These are phyloP conservation scores for Pulveroboletus sp. DNA, from an alignment of 768 basidiomycete species.

Conservation along the genomic window DNA sequence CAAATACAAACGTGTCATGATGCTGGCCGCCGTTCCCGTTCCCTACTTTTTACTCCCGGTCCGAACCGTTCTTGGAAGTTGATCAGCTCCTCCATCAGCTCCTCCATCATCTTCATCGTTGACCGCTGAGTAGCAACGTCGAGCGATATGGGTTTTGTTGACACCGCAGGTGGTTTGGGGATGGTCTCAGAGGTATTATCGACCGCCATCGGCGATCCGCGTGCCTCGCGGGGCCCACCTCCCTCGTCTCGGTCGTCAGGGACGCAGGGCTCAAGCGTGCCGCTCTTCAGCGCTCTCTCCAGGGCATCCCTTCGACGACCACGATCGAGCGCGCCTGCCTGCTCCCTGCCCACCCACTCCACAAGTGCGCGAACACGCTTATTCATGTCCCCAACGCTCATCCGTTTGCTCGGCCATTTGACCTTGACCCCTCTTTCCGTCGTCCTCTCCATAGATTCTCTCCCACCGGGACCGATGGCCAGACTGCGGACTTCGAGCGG, in stretches of 20 bases:
- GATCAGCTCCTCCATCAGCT: conserved; percentile 85
- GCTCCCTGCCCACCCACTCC: conserved; percentile 91
- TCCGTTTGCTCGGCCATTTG: conserved; percentile 90
- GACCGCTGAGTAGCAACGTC: conserved; percentile 21
- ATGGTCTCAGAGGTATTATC: conserved; percentile 21
- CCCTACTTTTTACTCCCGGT: conserved; percentile 47
- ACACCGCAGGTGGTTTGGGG: conserved; percentile 13
- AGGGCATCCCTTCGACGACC: conserved; percentile 65
- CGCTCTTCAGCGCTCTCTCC: conserved; percentile 44
- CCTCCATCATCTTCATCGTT: conserved; percentile 86
- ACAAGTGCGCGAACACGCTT: conserved; percentile 87
- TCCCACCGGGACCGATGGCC: conserved; percentile 39
- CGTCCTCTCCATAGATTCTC: conserved; percentile 56
- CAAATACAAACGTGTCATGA: conserved; percentile 23
- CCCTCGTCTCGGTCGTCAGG: conserved; percentile 17
- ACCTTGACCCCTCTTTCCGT: conserved; percentile 81
- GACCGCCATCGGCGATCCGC: conserved; percentile 33
- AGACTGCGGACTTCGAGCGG: conserved; percentile 66
- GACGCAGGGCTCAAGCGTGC: conserved; percentile 3
- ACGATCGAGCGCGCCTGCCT: conserved; percentile 71
- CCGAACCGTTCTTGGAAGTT: conserved; percentile 86
- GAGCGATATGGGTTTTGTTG: conserved; percentile 3
- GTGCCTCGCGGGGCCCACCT: conserved; percentile 9
- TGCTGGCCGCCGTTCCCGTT: conserved; percentile 47
- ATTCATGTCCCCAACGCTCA: conserved; percentile 97